phyloP scores from a whole-genome alignment of 2,329 filamentous ascomycete genomes.

The Sporothrix luriei region DNA sequence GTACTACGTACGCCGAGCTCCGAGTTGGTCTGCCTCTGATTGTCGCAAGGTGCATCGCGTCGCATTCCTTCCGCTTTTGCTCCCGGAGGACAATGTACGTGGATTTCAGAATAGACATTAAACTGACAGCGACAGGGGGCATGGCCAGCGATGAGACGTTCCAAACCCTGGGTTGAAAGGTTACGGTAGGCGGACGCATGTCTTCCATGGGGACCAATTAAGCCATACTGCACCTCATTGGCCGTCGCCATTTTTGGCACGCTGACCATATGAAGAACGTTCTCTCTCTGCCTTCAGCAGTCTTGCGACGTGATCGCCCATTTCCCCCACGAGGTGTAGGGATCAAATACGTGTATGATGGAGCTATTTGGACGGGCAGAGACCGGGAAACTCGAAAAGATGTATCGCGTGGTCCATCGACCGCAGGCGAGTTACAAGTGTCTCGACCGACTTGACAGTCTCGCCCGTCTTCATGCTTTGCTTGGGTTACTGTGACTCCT shows the following conservation, averaged over 20 bases:
- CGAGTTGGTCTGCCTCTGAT: not conserved
- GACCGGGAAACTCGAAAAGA: not conserved
- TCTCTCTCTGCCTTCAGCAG: not conserved
- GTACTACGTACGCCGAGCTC: too few relatives aligned
- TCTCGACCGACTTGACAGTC: not conserved
- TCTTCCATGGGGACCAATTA: not conserved
- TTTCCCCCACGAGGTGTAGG: not conserved
- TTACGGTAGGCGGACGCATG: not conserved
- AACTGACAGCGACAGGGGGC: not conserved
- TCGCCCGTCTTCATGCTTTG: not conserved
- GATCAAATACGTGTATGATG: not conserved
- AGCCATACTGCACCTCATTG: not conserved
- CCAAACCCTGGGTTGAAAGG: constrained; percentile 29
- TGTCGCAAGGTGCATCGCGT: not conserved
- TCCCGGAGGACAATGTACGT: not conserved
- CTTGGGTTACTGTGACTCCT: not conserved
- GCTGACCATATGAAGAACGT: not conserved
- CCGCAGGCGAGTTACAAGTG: not conserved
- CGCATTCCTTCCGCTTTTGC: not conserved
- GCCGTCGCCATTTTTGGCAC: not conserved
- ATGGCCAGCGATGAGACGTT: constrained; percentile 27
- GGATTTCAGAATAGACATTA: not conserved
- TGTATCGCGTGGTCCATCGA: not conserved
- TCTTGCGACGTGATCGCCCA: constrained; percentile 23
- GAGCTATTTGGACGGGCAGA: too few relatives aligned